Conservation (phyloP, 164 flowering plant genomes). For the Akebia trifoliata region DNA sequence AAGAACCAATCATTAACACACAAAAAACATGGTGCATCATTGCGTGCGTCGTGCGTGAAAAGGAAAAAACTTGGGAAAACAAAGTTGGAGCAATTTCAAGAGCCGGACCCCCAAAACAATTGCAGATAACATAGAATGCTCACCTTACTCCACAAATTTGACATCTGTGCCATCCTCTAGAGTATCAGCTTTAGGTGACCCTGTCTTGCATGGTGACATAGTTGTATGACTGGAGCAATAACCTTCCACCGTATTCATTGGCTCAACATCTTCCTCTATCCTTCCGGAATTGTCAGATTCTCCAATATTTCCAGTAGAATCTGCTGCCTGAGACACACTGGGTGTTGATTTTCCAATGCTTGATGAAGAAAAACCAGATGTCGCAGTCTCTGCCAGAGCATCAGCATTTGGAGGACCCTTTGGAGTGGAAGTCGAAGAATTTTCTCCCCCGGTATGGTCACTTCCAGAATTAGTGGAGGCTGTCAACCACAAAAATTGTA, state of each 20-base stretch:
- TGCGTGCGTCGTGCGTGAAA: too few relatives aligned
- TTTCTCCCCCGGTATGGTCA: conserved; percentile 26
- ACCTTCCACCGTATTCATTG: conserved; percentile 22
- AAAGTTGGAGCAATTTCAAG: too few relatives aligned
- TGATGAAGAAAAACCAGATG: conserved; percentile 15
- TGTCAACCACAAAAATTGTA: conserved; percentile 65
- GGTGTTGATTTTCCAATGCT: conserved; percentile 19
- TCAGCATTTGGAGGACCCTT: conserved; percentile 24
- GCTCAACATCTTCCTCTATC: conserved; percentile 12
- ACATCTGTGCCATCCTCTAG: conserved; percentile 24
- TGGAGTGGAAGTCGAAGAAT: conserved; percentile 21
- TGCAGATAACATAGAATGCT: conserved; percentile 20
- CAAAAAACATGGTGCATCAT: too few relatives aligned
- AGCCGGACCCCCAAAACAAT: too few relatives aligned
- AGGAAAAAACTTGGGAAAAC: too few relatives aligned
- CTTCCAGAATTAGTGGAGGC: conserved; percentile 30
- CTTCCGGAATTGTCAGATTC: conserved; percentile 27
- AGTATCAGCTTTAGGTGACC: conserved; percentile 23
- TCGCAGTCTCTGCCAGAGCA: conserved; percentile 12
- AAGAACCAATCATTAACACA: too few relatives aligned
- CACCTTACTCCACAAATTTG: conserved; percentile 45
- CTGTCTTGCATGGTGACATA: conserved; percentile 16
- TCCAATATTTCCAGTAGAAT: conserved; percentile 17
- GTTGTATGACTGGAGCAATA: conserved; percentile 15
- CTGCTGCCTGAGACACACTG: conserved; percentile 22